Conservation (phyloP, 345 rosid genomes). For the Lagerstroemia speciosa region DNA sequence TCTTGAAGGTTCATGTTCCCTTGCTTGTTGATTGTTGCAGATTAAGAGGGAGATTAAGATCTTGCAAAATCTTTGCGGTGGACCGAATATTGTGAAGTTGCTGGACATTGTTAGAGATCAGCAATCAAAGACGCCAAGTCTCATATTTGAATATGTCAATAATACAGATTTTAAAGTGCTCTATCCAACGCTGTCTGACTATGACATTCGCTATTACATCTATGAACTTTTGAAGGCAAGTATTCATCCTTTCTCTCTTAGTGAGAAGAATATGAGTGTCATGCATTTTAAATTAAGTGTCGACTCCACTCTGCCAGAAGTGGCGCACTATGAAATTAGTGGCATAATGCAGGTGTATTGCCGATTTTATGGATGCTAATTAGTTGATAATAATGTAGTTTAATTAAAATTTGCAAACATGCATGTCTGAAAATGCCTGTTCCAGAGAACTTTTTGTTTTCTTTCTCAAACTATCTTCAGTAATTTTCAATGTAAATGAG, state of each 20-base stretch:
- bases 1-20: neutral
- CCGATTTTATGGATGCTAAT: neutral
- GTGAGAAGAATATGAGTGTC: neutral
- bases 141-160: slow-evolving; percentile 86
- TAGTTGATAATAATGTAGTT: neutral
- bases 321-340: too few species aligned
- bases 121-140: slow-evolving; percentile 91
- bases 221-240: slow-evolving; percentile 82
- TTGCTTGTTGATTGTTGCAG: slow-evolving; percentile 39
- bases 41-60: slow-evolving; percentile 97
- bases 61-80: slow-evolving; percentile 94
- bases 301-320: neutral
- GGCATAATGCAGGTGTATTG: too few species aligned
- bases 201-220: slow-evolving; percentile 79
- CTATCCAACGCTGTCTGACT: slow-evolving; percentile 81
- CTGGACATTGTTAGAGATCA: slow-evolving; percentile 97
- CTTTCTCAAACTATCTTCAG: neutral
- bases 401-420: neutral
- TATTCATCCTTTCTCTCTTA: slow-evolving; percentile 6
- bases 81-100: slow-evolving; percentile 85
- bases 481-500: slow-evolving; percentile 11
- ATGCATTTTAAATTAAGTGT: neutral
- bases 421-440: neutral
- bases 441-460: neutral
- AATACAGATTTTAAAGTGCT: slow-evolving; percentile 93